A percentile compares a stretch with the other conserved stretches of the same genome.
phyloP scores from a whole-genome alignment of 2,329 filamentous ascomycete genomes.

The Aspergillus sp. region DNA sequence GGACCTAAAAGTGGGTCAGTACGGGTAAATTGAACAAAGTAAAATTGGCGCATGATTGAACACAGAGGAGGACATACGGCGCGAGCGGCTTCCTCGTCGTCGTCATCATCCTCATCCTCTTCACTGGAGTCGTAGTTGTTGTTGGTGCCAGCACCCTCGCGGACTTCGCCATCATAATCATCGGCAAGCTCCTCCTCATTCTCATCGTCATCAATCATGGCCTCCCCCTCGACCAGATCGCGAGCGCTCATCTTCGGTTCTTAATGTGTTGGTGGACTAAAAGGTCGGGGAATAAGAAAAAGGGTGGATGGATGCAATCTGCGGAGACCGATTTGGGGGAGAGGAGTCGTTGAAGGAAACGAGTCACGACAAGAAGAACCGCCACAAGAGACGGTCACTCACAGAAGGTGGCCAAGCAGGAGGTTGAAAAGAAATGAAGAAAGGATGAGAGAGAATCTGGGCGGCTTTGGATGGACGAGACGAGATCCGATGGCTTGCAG shows the following conservation, averaged over 20 bases:
- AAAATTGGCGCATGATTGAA: background rate
- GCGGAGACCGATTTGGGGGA: background rate
- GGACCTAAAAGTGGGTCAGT: constrained; percentile 60
- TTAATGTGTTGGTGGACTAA: constrained; percentile 1
- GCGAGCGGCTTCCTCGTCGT: constrained; percentile 81
- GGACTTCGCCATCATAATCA: constrained; percentile 63
- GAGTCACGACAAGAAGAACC: background rate
- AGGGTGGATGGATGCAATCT: background rate
- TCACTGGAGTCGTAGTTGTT: constrained; percentile 79
- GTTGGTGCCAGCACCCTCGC: constrained; percentile 40
- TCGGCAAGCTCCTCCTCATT: constrained; percentile 83
- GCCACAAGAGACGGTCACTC: background rate
- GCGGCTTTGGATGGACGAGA: constrained; percentile 2
- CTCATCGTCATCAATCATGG: constrained; percentile 81
- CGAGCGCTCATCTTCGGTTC: constrained; percentile 56
- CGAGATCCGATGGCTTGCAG: background rate
- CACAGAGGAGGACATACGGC: constrained; percentile 56
- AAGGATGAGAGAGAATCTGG: background rate
- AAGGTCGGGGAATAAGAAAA: constrained; percentile 3
- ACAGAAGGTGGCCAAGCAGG: background rate
- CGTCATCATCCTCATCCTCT: constrained; percentile 88
- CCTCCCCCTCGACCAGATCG: constrained; percentile 80
- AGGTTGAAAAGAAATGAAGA: background rate
- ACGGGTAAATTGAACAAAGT: background rate
- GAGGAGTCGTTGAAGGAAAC: background rate